Evolutionary conservation across 345 rosid species (phyloP), one percentile per base, ranked within the genome.

Genomic region (Hibiscus tridactylites): DNA sequence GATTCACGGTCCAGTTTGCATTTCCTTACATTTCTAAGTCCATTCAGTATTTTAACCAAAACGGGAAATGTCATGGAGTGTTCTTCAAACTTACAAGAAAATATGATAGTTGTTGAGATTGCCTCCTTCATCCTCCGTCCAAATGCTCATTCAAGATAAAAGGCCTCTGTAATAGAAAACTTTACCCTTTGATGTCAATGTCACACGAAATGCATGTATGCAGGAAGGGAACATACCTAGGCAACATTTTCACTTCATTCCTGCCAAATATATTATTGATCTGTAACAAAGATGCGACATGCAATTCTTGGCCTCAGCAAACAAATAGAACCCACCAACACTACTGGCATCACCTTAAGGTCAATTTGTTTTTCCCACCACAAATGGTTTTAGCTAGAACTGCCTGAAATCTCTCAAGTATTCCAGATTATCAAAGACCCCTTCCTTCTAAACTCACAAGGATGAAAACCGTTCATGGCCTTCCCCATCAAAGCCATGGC

Each of bases 401-500:
- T 19, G 33, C 54, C 44, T 72, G 35, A 19, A 52, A 61, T 13
- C 24, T 70, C 77, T 58, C 71, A 65, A 24, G 86, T 81, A 69
- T 83, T 87, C 99, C 99, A 96, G 19, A 91, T 85, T 31, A 85
- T 70, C 42, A 74, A 78, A 52, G 91, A 79, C 10, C 88, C 86
- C 4, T 70, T 79, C 53, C 81, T 88, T 82, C 75, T 81, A 70
- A 81, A 83, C 71, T 82, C 86, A 72, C 89, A 85, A 0, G 92
- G 86, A 61, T 64, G 82, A 71, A 89, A 84, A 50, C 90, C 82
- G n/a, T 50, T 90, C 81, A 89, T 76, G 71, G 90, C 88, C 82
- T 89, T 96, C 47, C 97, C 98, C 96, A 92, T 85, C 85, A 96
- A 49, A 59, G 98, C 99, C 99, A 96, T 92, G 50, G 99, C 99